Base-by-base conservation (phyloP, 495 filamentous ascomycete genomes). In the Diplogelasinospora grovesii region DNA sequence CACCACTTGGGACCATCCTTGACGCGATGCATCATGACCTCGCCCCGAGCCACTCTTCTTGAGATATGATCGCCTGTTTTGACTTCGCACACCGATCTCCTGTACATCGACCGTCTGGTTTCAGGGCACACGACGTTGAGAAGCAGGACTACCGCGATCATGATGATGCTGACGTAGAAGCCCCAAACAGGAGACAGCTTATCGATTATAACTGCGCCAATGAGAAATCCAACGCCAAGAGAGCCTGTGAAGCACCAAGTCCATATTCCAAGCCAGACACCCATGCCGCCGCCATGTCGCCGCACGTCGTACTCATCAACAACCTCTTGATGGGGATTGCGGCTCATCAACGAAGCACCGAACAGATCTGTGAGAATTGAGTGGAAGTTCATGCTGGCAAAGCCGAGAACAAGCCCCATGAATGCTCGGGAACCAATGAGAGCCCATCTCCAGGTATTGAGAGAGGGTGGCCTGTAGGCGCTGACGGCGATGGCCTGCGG, bases 251-350 rank as follows among this genome's bases (percentile, higher is more conserved):
- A 81, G 49, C 79, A 80, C 75, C 80, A 88, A 3, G 78, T 77
- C 80, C 82, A 88, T 20, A 86, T 64, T 3, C 85, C 83, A 24
- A 89, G 66, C 84, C 85, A 89, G 11, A 83, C 58, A 3, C 84
- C 84, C 61, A 85, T 78, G 3, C 84, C 83, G 23, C 83, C 82
- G 11, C 84, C 84, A 43, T 83, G 80, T 23, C 81, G 67, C 22
- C 82, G 70, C 21, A 82, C 71, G 51, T 86, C 82, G 37, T 70
- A 70, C 32, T 62, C 53, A 37, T 79, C 69, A 0, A 81, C 78
- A 8, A 81, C 48, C 53, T 85, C 82, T 57, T 85, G 79, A 49
- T 85, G 82, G 3, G 82, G 82, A 35, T 78, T 77, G 11, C 69
- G 66, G 52, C 79, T 82, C 65, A 85, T 82, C 23, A 86, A 58